A percentile compares a stretch with the other conserved stretches of the same genome.
Evolutionary conservation across 2,329 filamentous ascomycete genomes (phyloP).

Genomic region (Chaetomium strumarium): DNA sequence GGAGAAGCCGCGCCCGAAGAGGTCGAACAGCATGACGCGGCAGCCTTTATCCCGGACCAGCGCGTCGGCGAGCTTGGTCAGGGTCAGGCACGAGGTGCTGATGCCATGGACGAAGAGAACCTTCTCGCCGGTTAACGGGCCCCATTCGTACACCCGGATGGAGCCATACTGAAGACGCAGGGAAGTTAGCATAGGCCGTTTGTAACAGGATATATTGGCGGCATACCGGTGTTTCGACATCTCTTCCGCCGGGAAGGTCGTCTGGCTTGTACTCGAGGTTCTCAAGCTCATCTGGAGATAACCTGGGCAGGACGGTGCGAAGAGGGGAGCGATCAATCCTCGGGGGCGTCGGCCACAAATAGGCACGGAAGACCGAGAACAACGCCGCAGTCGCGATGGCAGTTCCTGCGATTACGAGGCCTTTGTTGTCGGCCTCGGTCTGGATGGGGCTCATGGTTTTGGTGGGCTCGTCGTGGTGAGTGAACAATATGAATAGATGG

Average conservation of each 20-base stretch:
- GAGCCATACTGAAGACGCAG: slow-evolving; percentile 53
- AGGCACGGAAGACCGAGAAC: slow-evolving; percentile 21
- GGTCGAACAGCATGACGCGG: slow-evolving; percentile 74
- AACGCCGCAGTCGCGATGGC: slow-evolving; percentile 21
- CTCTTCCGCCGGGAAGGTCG: slow-evolving; percentile 64
- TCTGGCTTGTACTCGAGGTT: slow-evolving; percentile 55
- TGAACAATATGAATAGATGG: neutral
- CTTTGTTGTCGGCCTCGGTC: neutral
- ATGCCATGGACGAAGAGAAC: slow-evolving; percentile 79
- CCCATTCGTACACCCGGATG: slow-evolving; percentile 77
- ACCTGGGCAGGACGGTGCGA: slow-evolving; percentile 21
- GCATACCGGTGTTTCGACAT: slow-evolving; percentile 60
- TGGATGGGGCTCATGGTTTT: slow-evolving; percentile 3
- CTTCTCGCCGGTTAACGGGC: slow-evolving; percentile 65
- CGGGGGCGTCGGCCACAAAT: slow-evolving; percentile 23
- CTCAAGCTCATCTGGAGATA: slow-evolving; percentile 23
- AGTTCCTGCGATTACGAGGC: slow-evolving; percentile 20
- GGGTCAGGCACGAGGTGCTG: slow-evolving; percentile 70
- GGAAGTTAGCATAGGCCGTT: slow-evolving; percentile 9
- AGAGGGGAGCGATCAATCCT: slow-evolving; percentile 24
- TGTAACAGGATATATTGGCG: neutral
- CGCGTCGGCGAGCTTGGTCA: slow-evolving; percentile 59
- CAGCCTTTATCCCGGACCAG: slow-evolving; percentile 58
- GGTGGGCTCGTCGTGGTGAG: neutral
- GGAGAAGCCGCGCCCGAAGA: slow-evolving; percentile 64